phyloP scores from a whole-genome alignment of 179 eudicot species.

The Gypsophila paniculata region DNA sequence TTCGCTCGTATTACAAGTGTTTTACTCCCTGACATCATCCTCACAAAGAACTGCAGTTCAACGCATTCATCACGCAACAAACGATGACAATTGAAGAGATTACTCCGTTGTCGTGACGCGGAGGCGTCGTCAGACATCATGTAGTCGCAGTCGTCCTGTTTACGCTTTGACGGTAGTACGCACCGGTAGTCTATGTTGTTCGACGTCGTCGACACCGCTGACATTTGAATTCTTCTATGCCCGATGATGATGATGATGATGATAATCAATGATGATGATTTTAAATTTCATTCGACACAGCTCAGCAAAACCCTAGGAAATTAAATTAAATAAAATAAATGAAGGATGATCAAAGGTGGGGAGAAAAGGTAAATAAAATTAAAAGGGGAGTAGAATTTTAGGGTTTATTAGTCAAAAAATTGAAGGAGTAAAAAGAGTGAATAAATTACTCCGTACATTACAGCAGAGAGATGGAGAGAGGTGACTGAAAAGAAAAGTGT shows the following conservation, averaged over 20 bases:
- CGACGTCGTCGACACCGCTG: slow-evolving; percentile 7
- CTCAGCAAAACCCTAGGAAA: not conserved
- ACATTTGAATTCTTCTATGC: slow-evolving; percentile 5
- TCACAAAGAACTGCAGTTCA: slow-evolving; percentile 58
- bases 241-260: not conserved
- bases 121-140: too few relatives aligned
- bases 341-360: too few relatives aligned
- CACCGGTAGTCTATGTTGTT: not conserved
- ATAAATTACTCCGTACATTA: too few relatives aligned
- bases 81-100: too few relatives aligned
- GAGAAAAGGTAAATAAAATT: not conserved
- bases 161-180: slow-evolving; percentile 42
- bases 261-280: slow-evolving; percentile 1
- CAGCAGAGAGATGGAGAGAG: too few relatives aligned
- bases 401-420: too few relatives aligned
- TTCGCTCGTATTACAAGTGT: slow-evolving; percentile 50
- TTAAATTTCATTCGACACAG: slow-evolving; percentile 2
- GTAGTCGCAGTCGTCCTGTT: slow-evolving; percentile 42
- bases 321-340: too few relatives aligned
- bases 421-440: too few relatives aligned
- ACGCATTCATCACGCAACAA: not conserved
- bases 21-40: slow-evolving; percentile 36
- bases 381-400: too few relatives aligned
- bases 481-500: too few relatives aligned
- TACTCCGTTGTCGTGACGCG: too few relatives aligned